A percentile compares a stretch with the other conserved stretches of the same genome.
These are phyloP conservation scores for Hirsutella thompsonii DNA, from an alignment of 2,329 filamentous ascomycete species.

Conservation along the genomic window DNA sequence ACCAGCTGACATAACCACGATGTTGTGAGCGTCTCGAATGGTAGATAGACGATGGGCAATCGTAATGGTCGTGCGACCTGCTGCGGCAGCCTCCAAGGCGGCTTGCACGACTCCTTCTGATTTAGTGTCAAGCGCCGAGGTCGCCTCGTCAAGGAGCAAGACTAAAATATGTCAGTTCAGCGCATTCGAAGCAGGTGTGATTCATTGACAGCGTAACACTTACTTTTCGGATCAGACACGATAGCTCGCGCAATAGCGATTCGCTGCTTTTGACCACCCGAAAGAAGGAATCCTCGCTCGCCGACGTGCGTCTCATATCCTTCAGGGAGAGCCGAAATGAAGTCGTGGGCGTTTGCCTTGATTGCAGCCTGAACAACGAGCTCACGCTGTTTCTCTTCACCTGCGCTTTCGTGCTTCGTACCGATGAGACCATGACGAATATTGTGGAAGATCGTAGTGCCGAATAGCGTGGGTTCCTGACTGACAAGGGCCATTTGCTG, in stretches of 20 bases:
- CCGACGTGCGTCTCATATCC: slow-evolving; percentile 93
- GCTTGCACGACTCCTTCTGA: slow-evolving; percentile 91
- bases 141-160: slow-evolving; percentile 87
- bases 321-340: slow-evolving; percentile 69
- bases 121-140: slow-evolving; percentile 84
- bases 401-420: slow-evolving; percentile 55
- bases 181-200: background rate
- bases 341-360: slow-evolving; percentile 91
- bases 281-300: slow-evolving; percentile 82
- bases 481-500: slow-evolving; percentile 87
- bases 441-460: slow-evolving; percentile 78
- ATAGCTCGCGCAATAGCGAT: slow-evolving; percentile 89
- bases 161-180: slow-evolving; percentile 26
- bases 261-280: slow-evolving; percentile 92
- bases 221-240: slow-evolving; percentile 74
- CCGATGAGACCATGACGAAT: slow-evolving; percentile 87
- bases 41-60: slow-evolving; percentile 94
- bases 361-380: slow-evolving; percentile 71
- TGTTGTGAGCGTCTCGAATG: slow-evolving; percentile 88
- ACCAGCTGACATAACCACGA: slow-evolving; percentile 81
- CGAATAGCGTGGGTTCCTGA: slow-evolving; percentile 86
- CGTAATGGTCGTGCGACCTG: slow-evolving; percentile 85
- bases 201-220: slow-evolving; percentile 10
- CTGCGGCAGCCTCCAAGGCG: slow-evolving; percentile 73
- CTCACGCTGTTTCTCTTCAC: slow-evolving; percentile 53